These are phyloP conservation scores for Berberis vulgaris DNA, from an alignment of 164 flowering plant species.

Conservation along the genomic window DNA sequence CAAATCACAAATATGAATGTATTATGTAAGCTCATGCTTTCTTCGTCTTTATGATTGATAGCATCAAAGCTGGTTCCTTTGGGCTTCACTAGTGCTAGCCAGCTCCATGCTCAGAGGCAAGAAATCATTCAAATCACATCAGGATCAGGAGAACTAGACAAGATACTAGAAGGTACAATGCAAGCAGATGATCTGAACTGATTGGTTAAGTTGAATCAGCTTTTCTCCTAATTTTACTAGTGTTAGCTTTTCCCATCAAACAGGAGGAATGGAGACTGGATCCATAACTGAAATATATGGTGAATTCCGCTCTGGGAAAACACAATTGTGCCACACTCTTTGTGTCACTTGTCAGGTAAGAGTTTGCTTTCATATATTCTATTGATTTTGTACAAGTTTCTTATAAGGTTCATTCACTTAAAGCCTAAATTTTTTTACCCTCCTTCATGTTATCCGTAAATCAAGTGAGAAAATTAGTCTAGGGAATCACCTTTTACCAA, in stretches of 20 bases:
- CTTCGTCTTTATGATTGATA: conserved; percentile 19
- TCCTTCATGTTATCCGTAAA: too few relatives aligned
- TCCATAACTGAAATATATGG: conserved; percentile 95
- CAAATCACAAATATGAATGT: too few relatives aligned
- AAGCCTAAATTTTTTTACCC: not conserved
- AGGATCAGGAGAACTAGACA: conserved; percentile 92
- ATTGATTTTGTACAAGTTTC: not conserved
- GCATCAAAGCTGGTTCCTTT: conserved; percentile 84
- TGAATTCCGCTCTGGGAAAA: conserved; percentile 92
- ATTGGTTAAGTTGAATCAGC: not conserved
- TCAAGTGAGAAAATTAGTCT: too few relatives aligned
- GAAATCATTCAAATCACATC: conserved; percentile 88
- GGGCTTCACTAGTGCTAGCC: conserved; percentile 93
- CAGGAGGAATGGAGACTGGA: conserved; percentile 94
- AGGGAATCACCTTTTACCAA: too few relatives aligned
- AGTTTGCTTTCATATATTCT: not conserved
- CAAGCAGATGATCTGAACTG: not conserved
- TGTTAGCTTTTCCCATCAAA: conserved; percentile 2
- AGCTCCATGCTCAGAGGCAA: conserved; percentile 85
- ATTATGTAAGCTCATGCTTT: not conserved
- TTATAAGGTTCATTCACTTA: not conserved
- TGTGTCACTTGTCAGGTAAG: conserved; percentile 96
- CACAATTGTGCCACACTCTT: conserved; percentile 92
- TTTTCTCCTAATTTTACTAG: not conserved
- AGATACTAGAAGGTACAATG: conserved; percentile 67